Evolutionary conservation across 257 asterid species (phyloP).

Genomic region (Solanum paucissectum): DNA sequence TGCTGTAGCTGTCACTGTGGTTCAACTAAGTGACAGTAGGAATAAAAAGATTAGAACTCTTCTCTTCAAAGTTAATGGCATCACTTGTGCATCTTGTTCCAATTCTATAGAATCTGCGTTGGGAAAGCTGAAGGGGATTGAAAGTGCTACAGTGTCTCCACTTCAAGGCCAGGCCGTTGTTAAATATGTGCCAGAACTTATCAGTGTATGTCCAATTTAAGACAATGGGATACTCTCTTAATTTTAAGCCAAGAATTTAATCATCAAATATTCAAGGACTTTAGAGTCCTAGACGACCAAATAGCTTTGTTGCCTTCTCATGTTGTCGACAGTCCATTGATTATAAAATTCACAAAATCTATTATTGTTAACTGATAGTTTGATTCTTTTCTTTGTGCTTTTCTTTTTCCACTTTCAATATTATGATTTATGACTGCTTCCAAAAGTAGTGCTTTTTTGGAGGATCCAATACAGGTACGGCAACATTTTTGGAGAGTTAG

Average conservation of each 20-base stretch:
- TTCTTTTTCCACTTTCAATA: background rate
- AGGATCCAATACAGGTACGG: background rate
- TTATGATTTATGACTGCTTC: background rate
- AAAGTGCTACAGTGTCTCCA: conserved; percentile 61
- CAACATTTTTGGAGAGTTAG: background rate
- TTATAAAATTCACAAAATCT: background rate
- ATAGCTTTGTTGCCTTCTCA: background rate
- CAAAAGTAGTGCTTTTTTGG: background rate
- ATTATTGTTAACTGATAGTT: background rate
- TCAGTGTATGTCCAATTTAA: conserved; percentile 47
- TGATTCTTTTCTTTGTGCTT: background rate
- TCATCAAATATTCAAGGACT: background rate
- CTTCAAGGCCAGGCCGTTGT: conserved; percentile 97
- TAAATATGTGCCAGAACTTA: conserved; percentile 54
- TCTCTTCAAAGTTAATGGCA: conserved; percentile 69
- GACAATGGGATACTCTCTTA: background rate
- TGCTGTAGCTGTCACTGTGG: conserved; percentile 35
- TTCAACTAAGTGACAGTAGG: conserved; percentile 7
- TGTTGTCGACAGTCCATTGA: background rate
- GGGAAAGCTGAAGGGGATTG: conserved; percentile 54
- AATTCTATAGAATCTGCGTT: conserved; percentile 79
- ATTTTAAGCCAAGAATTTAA: background rate
- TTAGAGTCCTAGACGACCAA: background rate
- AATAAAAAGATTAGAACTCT: conserved; percentile 55
- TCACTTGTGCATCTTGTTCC: conserved; percentile 85